Percentiles rank a stretch among this genome's conserved stretches.
These are phyloP conservation scores for Porphyrellus cyaneotinctus DNA, from an alignment of 768 basidiomycete species.

Conservation along the genomic window DNA sequence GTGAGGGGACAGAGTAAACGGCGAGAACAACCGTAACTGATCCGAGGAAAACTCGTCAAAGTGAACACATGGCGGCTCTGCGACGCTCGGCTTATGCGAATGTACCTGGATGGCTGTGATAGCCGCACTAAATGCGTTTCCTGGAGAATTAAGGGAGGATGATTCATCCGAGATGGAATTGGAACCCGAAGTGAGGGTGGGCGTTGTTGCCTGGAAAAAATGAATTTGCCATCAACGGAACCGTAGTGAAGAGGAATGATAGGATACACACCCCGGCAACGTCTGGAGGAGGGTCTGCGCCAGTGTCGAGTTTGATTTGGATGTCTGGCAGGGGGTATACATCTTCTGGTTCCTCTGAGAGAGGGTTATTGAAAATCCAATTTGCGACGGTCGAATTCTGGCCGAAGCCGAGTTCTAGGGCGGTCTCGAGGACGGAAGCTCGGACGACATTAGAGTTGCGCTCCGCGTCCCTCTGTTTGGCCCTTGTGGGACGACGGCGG, in stretches of 20 bases:
- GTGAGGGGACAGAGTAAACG: conserved; percentile 14
- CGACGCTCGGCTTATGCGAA: conserved; percentile 26
- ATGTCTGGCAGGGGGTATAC: conserved; percentile 12
- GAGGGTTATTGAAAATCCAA: conserved; percentile 68
- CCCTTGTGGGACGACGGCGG: conserved; percentile 29
- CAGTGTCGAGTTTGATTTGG: background rate
- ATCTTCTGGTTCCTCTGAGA: conserved; percentile 55
- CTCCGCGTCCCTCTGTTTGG: conserved; percentile 6
- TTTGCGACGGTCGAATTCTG: conserved; percentile 56
- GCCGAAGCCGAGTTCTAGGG: conserved; percentile 62
- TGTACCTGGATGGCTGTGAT: conserved; percentile 19
- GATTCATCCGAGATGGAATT: conserved; percentile 43
- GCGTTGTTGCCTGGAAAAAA: conserved; percentile 24
- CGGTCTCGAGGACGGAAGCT: conserved; percentile 72
- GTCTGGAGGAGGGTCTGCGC: conserved; percentile 14
- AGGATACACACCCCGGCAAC: conserved; percentile 29
- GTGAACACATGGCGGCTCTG: conserved; percentile 29
- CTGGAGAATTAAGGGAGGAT: conserved; percentile 29
- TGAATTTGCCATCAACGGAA: conserved; percentile 11
- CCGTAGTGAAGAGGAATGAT: background rate
- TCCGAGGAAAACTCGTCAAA: conserved; percentile 30
- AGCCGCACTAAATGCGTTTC: conserved; percentile 13
- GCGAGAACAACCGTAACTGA: conserved; percentile 27
- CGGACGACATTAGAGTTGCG: conserved; percentile 59
- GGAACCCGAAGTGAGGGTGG: conserved; percentile 38